These are phyloP conservation scores for Scenedesmus sp. DNA, from an alignment of 163 green algal genomes.

Conservation along the genomic window DNA sequence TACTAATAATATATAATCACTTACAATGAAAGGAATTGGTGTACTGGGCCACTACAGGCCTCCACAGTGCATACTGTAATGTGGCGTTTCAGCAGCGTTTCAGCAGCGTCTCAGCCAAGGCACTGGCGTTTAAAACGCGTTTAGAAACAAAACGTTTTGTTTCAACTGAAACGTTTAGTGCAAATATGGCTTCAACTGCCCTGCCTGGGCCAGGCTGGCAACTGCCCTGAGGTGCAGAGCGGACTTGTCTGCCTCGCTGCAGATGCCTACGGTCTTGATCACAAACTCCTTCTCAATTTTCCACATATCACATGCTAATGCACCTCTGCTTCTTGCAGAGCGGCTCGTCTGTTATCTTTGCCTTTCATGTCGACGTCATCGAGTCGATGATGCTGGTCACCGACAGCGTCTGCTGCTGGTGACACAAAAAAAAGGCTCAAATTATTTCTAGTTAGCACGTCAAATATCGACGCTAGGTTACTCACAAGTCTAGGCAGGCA, in stretches of 20 bases:
- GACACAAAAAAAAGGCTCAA: neutral
- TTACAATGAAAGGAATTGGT: no score
- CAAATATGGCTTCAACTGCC: conserved; percentile 91
- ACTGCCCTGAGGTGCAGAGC: conserved; percentile 71
- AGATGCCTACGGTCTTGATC: conserved; percentile 91
- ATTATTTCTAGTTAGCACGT: no score
- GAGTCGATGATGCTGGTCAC: conserved; percentile 36
- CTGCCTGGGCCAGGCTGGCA: no score
- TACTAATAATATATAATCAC: no score
- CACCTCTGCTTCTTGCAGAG: conserved; percentile 68
- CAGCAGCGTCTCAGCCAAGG: no score
- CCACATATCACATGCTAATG: conserved; percentile 93
- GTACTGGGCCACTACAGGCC: no score
- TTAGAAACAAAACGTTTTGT: no score
- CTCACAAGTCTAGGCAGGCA: conserved; percentile 21
- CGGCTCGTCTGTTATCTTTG: conserved; percentile 40
- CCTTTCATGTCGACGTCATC: conserved; percentile 51
- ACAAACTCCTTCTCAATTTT: conserved; percentile 82
- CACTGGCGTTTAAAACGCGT: no score
- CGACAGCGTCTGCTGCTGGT: conserved; percentile 1
- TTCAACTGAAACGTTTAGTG: no score
- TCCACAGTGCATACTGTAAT: no score
- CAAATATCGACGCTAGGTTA: conserved; percentile 7
- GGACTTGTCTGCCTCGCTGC: conserved; percentile 84
- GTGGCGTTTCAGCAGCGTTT: no score